Evolutionary conservation across 768 basidiomycete species (phyloP), one percentile per base, ranked within the genome.

Genomic region (Phanerodontia chrysosporium): DNA sequence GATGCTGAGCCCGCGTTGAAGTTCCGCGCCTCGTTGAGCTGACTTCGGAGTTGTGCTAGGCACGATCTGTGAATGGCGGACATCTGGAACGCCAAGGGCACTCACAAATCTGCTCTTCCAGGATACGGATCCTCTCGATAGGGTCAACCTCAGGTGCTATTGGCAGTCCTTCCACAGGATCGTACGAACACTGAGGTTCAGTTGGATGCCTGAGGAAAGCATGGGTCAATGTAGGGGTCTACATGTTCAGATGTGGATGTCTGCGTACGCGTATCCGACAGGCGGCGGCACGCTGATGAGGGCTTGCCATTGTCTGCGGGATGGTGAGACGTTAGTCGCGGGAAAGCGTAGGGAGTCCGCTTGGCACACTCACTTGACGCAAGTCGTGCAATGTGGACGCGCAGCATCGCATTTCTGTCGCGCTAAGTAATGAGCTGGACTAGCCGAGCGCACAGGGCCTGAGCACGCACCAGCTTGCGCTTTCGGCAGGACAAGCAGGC

Each of bases 361-460:
- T n/a, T 14, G 36, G 30, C 24, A 36, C 18, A 79, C 85, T 67
- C 65, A 90, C 90, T 87, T 92, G 60, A 90, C 82, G 66, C 91
- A 93, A 54, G 91, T 92, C 44, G 84, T 80, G 69, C 91, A 94
- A 70, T 92, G 89, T 13, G 91, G 91, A 62, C 92, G 86, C 44
- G 86, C 81, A 44, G 91, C 91, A 72, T 94, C 91, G 64, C 91
- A 94, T 88, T 92, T 92, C 90, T 93, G 65, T 24, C 32, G 62
- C 25, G 58, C 24, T 60, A n/a, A 58, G 49, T 56, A 39, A 45
- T 53, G 52, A 57, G 39, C 39, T 42, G 10, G 18, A 18, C 39
- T 42, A 5, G 39, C 13, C 32, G 28, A 24, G 32, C 27, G 25
- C 24, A 21, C 32, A 21, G 22, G 22, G 36, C 49, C 27, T 24